phyloP scores from a whole-genome alignment of 1,139 yeast species.

The Blastobotrys elegans region DNA sequence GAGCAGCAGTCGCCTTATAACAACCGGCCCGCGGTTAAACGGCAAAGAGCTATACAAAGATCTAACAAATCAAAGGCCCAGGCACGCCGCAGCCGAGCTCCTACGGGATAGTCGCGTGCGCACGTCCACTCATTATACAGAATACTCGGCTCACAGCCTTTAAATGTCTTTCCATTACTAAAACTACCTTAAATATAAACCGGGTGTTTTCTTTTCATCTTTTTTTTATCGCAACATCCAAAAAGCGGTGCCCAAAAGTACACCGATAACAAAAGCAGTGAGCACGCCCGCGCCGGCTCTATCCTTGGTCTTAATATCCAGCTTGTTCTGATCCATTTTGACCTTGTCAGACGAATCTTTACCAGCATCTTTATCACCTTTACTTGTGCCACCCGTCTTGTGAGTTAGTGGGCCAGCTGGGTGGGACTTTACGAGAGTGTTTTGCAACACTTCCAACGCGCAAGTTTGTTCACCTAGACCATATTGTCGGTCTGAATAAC shows the following conservation, averaged over 20 bases:
- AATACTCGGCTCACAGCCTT: no score
- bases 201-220: no score
- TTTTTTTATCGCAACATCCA: conserved; percentile 57
- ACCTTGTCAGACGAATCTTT: conserved; percentile 22
- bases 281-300: conserved; percentile 84
- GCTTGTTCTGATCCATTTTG: conserved; percentile 21
- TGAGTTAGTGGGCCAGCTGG: conserved; percentile 47
- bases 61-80: no score
- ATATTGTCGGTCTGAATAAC: conserved; percentile 62
- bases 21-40: no score
- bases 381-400: conserved; percentile 48
- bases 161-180: no score
- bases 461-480: conserved; percentile 94
- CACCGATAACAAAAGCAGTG: conserved; percentile 64
- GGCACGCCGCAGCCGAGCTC: no score
- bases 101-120: no score
- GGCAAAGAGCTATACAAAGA: no score
- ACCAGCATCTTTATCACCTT: conserved; percentile 34
- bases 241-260: conserved; percentile 58
- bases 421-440: conserved; percentile 51
- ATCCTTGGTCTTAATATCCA: conserved; percentile 48
- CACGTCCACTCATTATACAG: no score
- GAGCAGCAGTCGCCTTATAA: no score
- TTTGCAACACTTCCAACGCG: conserved; percentile 74
- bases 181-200: no score